phyloP scores from a whole-genome alignment of 495 filamentous ascomycete species.

The Penicillium lividum region DNA sequence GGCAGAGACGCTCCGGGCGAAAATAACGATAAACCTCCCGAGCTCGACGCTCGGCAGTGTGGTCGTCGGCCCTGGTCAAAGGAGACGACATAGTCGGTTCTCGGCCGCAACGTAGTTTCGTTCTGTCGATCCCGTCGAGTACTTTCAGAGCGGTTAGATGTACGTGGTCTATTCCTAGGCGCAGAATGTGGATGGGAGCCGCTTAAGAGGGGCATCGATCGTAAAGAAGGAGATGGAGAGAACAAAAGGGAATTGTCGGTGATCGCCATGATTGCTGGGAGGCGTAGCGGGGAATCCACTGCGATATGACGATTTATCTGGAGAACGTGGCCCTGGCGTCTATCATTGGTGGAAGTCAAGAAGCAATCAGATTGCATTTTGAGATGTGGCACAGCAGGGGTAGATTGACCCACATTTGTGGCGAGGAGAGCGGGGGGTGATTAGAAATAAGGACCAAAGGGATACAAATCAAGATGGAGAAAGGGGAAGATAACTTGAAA shows the following conservation, averaged over 20 bases:
- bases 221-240: neutral
- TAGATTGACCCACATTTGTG: neutral
- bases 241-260: neutral
- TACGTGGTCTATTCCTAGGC: neutral
- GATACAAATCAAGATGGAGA: neutral
- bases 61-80: conserved; percentile 16
- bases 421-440: neutral
- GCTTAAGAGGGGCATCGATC: neutral
- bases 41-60: conserved; percentile 37
- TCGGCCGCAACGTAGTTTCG: neutral
- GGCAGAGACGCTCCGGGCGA: conserved; percentile 30
- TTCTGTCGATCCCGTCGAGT: neutral
- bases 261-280: neutral
- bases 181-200: neutral
- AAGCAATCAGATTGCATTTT: neutral
- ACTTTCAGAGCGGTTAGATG: neutral
- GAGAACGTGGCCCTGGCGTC: neutral
- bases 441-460: neutral
- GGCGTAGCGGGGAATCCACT: neutral
- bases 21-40: conserved; percentile 52
- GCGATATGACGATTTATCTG: neutral
- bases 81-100: neutral
- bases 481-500: neutral
- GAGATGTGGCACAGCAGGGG: neutral
- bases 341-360: neutral